Evolutionary conservation across 495 filamentous ascomycete species (phyloP), one percentile per base, ranked within the genome.

Genomic region (Hypoxylon rickii): DNA sequence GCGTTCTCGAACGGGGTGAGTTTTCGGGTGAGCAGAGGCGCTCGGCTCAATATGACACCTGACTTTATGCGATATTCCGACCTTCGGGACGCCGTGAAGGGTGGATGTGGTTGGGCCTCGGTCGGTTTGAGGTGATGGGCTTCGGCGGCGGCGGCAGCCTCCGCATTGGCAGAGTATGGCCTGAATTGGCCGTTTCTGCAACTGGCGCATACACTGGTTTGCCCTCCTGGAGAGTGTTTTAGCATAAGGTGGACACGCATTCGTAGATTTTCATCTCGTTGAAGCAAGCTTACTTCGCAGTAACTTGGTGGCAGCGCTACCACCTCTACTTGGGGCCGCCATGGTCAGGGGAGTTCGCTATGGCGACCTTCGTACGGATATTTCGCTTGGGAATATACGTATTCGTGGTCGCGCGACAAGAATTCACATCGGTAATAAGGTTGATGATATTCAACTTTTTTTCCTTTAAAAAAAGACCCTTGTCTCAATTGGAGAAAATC

Each of bases 1-100:
- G 92, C 79, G 69, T 90, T 87, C 73, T 99, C 94, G 72, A 99
- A 97, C 10, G 88, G 79, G 24, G 86, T 86, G 13, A 90, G 86
- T 43, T 87, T 78, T 54, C 88, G 88, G 44, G 95, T 97, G 58
- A 99, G 79, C 42, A 91, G 74, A 7, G 94, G 94, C 4, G 95
- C 84, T 24, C 94, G 89, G 20, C 90, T 91, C 51, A 99, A 88
- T 53, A 97, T 84, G 48, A 96, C 77, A 45, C 86, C 85, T 53
- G 90, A 83, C 51, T 86, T 86, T 78, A 95, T 84, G 51, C 74
- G 79, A 76, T 90, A 89, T 58, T 76, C 59, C 41, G 61, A 26
- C 18, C 53, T 45, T 10, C 44, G 50, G 16, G 64, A 59, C 11
- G 32, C 63, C 41, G 63, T 59, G 26, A 58, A 51, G 46, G 71